A percentile compares a stretch with the other conserved stretches of the same genome.
Evolutionary conservation across 495 filamentous ascomycete species (phyloP).

Genomic region (Astrothelium subdiscretum): DNA sequence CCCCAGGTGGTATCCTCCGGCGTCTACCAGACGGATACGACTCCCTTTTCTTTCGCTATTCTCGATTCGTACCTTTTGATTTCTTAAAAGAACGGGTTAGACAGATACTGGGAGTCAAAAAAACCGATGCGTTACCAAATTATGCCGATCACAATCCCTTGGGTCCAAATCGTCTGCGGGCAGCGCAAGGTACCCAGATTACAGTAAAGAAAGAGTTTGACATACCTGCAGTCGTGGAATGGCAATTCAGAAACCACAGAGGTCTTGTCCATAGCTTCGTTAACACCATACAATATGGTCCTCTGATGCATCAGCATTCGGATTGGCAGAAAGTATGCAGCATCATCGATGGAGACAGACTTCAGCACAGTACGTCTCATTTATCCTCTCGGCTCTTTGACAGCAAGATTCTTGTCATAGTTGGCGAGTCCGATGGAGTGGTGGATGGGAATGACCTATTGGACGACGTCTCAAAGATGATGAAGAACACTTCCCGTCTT

Average conservation of each 20-base stretch:
- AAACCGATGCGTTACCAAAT: background rate
- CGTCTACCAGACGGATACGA: conserved; percentile 15
- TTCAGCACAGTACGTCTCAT: background rate
- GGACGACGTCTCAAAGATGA: background rate
- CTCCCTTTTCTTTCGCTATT: conserved; percentile 3
- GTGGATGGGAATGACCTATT: background rate
- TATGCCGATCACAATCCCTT: background rate
- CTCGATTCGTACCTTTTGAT: background rate
- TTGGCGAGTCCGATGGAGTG: background rate
- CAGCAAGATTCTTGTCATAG: background rate
- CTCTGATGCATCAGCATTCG: background rate
- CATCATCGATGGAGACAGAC: background rate
- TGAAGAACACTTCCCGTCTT: conserved; percentile 14
- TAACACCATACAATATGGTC: background rate
- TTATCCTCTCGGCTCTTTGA: background rate
- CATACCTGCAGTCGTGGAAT: background rate
- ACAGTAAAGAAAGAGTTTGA: background rate
- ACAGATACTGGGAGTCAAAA: background rate
- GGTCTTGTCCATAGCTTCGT: background rate
- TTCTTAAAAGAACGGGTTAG: background rate
- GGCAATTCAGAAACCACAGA: background rate
- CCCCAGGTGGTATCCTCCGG: conserved; percentile 11
- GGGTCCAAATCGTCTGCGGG: background rate
- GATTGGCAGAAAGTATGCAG: background rate
- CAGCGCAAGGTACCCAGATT: background rate